Evolutionary conservation across 805 yeast species (phyloP).

Genomic region (Sugiyamaella mastotermitis): DNA sequence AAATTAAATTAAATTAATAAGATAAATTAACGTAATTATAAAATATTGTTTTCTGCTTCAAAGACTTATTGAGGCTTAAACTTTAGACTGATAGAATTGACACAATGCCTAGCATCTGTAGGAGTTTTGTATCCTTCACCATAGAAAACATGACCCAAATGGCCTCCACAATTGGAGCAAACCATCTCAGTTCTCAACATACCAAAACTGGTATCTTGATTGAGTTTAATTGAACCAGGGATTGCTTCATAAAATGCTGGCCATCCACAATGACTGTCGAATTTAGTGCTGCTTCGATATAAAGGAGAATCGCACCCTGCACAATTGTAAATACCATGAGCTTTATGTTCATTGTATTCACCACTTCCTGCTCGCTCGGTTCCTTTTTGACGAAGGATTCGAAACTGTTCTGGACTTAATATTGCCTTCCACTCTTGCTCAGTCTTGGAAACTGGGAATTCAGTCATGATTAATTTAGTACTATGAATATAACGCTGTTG

Average conservation of each 20-base stretch:
- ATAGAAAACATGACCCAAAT: conserved; percentile 89
- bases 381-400: conserved; percentile 66
- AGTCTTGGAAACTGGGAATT: conserved; percentile 23
- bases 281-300: conserved; percentile 74
- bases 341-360: conserved; percentile 45
- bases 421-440: conserved; percentile 76
- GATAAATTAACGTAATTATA: conserved; percentile 10
- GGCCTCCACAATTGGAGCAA: conserved; percentile 86
- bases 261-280: conserved; percentile 95
- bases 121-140: conserved; percentile 91
- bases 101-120: conserved; percentile 91
- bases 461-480: too few species aligned
- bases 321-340: conserved; percentile 67
- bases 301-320: conserved; percentile 81
- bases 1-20: conserved; percentile 4
- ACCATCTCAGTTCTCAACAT: conserved; percentile 86
- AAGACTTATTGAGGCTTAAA: conserved; percentile 32
- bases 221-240: conserved; percentile 65
- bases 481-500: too few species aligned
- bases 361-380: conserved; percentile 68
- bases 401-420: conserved; percentile 69
- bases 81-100: conserved; percentile 76
- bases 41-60: conserved; percentile 7
- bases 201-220: conserved; percentile 60
- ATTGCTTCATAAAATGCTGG: conserved; percentile 91